Evolutionary conservation across 257 asterid genomes (phyloP).

Genomic region (Lycium ferocissimum): DNA sequence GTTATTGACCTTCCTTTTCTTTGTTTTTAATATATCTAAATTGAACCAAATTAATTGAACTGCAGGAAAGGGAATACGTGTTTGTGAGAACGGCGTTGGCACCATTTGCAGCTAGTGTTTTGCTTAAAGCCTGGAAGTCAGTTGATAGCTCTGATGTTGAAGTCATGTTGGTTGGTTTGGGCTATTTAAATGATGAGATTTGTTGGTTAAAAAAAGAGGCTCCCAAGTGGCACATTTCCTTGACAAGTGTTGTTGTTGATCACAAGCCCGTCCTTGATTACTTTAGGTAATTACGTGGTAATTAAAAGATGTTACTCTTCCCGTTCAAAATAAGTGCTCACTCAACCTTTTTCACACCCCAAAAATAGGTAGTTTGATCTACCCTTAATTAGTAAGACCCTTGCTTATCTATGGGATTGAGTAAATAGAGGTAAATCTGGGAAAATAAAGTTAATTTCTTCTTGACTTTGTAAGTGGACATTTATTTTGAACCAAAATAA

Average conservation of each 20-base stretch:
- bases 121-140: constrained; percentile 27
- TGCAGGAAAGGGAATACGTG: constrained; percentile 25
- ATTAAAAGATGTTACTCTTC: too few species aligned
- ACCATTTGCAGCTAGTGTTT: constrained; percentile 21
- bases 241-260: not conserved
- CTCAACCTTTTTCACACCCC: too few species aligned
- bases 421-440: too few species aligned
- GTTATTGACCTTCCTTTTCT: too few species aligned
- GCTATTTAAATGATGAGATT: not conserved
- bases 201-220: constrained; percentile 24
- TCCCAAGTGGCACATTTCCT: constrained; percentile 18
- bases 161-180: not conserved
- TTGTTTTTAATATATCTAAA: not conserved
- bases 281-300: not conserved
- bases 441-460: too few species aligned
- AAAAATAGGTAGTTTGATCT: too few species aligned
- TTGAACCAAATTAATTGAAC: not conserved
- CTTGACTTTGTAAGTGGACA: too few species aligned
- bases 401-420: too few species aligned
- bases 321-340: too few species aligned
- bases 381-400: too few species aligned
- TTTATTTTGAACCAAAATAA: too few species aligned
- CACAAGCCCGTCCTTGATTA: not conserved
- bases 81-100: not conserved
- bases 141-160: not conserved